phyloP scores from a whole-genome alignment of 495 filamentous ascomycete genomes.

The Daldinia childiae region DNA sequence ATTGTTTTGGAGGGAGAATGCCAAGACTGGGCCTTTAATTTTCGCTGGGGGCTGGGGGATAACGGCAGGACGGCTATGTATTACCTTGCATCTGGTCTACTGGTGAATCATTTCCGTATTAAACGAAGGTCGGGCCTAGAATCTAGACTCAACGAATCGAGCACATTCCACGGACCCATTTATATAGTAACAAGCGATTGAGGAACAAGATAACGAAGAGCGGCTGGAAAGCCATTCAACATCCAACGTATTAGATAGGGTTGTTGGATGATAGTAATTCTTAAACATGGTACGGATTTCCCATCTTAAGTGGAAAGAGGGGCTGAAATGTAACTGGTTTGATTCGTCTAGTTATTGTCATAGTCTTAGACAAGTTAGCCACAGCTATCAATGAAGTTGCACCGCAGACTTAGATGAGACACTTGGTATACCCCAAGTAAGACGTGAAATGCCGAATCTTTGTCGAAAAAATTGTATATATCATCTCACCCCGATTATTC shows the following conservation, averaged over 20 bases:
- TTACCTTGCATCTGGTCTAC: background rate
- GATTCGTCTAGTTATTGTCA: background rate
- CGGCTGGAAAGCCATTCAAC: background rate
- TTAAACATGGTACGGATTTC: too few relatives aligned
- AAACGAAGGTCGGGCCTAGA: conserved; percentile 18
- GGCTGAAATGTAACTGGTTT: background rate
- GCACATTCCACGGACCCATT: background rate
- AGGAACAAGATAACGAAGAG: background rate
- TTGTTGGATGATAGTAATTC: background rate
- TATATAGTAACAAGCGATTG: background rate
- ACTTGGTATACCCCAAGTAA: background rate
- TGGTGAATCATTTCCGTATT: conserved; percentile 22
- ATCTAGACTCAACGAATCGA: background rate
- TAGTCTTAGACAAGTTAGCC: background rate
- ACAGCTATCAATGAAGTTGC: background rate
- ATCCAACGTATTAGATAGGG: background rate
- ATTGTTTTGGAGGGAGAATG: too few relatives aligned
- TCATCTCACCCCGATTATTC: conserved; percentile 6
- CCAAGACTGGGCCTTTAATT: too few relatives aligned
- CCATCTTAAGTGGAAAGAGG: too few relatives aligned
- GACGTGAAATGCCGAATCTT: background rate
- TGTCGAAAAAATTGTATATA: background rate
- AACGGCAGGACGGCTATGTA: background rate
- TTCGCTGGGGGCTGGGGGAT: too few relatives aligned
- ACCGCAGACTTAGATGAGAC: background rate